Conservation (phyloP, 78 protist species). For the Dictyostelium firmibasis region DNA sequence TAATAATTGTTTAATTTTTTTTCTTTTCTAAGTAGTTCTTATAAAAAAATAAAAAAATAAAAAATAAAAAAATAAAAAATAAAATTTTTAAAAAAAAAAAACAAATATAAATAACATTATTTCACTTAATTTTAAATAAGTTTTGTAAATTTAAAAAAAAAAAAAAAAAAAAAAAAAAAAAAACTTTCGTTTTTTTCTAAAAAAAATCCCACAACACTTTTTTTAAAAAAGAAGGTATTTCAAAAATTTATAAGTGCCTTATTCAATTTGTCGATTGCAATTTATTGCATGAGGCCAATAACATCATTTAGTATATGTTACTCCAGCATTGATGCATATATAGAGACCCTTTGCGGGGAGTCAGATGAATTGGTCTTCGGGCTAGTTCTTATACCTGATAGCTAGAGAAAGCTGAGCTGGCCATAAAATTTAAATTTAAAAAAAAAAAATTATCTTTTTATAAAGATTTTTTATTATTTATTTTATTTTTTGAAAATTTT, state of each 20-base stretch:
- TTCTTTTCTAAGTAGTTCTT: no score
- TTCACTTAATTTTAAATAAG: no score
- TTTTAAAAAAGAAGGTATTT: background rate
- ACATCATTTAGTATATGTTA: background rate
- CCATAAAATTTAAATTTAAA: background rate
- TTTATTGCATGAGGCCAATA: background rate
- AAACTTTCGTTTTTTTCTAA: no score
- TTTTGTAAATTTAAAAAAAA: no score
- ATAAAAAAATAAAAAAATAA: no score
- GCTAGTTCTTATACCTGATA: background rate
- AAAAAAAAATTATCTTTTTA: background rate
- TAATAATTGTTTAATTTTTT: no score
- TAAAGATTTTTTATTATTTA: no score
- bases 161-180: background rate
- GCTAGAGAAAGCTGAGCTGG: slow-evolving; percentile 22
- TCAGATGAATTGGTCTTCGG: background rate
- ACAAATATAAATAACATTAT: no score
- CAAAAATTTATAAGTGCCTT: no score
- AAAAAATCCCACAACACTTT: background rate
- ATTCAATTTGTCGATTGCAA: background rate
- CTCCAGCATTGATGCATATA: slow-evolving; percentile 3
- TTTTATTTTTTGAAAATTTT: no score
- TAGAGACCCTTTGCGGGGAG: background rate
- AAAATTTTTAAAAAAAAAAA: no score
- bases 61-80: no score